A percentile compares a stretch with the other conserved stretches of the same genome.
Conservation (phyloP, 306 rosid genomes). For the Arachis stenosperma region DNA sequence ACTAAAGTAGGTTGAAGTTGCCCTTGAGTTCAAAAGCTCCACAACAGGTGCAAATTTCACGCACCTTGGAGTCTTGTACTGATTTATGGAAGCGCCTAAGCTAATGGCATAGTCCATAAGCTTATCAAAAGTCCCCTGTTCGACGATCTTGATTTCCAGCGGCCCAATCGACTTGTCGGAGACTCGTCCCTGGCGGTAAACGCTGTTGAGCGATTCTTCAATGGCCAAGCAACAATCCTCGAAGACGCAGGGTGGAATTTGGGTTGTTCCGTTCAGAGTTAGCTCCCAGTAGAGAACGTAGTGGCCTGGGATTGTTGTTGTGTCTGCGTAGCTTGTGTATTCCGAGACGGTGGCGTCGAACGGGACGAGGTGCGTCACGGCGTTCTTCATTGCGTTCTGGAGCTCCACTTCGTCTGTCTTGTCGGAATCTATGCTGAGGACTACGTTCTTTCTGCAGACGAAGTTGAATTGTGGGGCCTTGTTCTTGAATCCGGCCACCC, state of each 20-base stretch:
- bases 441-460: slow-evolving; percentile 89
- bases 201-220: slow-evolving; percentile 89
- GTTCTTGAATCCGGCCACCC: slow-evolving; percentile 94
- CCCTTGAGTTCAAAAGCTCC: slow-evolving; percentile 84
- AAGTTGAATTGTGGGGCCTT: slow-evolving; percentile 92
- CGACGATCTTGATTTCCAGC: slow-evolving; percentile 83
- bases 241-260: slow-evolving; percentile 78
- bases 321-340: slow-evolving; percentile 86
- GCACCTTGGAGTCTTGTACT: slow-evolving; percentile 94
- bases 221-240: slow-evolving; percentile 86
- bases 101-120: slow-evolving; percentile 97
- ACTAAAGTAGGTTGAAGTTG: slow-evolving; percentile 59
- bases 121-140: slow-evolving; percentile 85
- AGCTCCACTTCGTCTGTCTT: slow-evolving; percentile 97
- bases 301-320: slow-evolving; percentile 81
- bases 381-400: slow-evolving; percentile 78
- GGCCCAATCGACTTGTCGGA: slow-evolving; percentile 94
- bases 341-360: slow-evolving; percentile 75
- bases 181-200: slow-evolving; percentile 89
- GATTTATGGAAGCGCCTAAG: slow-evolving; percentile 93
- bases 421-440: slow-evolving; percentile 89
- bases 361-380: slow-evolving; percentile 67
- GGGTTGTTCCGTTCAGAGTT: slow-evolving; percentile 54
- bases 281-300: slow-evolving; percentile 92
- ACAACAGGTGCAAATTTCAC: slow-evolving; percentile 89